These are phyloP conservation scores for Ophiostoma ips DNA, from an alignment of 2,329 filamentous ascomycete species.

Conservation along the genomic window DNA sequence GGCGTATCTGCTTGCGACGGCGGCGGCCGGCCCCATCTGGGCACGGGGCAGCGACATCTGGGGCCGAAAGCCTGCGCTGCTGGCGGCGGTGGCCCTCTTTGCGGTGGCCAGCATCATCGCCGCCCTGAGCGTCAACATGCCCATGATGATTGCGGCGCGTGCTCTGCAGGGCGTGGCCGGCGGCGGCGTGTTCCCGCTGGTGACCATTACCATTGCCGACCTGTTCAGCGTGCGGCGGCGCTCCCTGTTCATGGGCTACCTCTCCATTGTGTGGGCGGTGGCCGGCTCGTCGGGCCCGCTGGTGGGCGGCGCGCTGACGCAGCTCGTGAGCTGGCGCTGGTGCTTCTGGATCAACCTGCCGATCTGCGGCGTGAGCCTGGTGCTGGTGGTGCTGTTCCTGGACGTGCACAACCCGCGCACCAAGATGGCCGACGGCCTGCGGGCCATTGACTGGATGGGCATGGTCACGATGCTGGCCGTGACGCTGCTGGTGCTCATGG, in stretches of 20 bases:
- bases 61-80: slow-evolving; percentile 22
- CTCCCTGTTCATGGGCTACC: slow-evolving; percentile 26
- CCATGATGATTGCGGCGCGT: slow-evolving; percentile 16
- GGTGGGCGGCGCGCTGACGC: slow-evolving; percentile 15
- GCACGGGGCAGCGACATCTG: slow-evolving; percentile 24
- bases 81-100: slow-evolving; percentile 22
- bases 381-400: slow-evolving; percentile 14
- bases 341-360: slow-evolving; percentile 16
- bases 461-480: slow-evolving; percentile 44
- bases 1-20: slow-evolving; percentile 11
- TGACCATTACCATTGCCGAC: slow-evolving; percentile 19
- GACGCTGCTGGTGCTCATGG: slow-evolving; percentile 51
- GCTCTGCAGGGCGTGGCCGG: slow-evolving; percentile 17
- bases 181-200: slow-evolving; percentile 17
- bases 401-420: slow-evolving; percentile 30
- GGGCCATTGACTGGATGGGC: slow-evolving; percentile 46
- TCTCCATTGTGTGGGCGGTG: slow-evolving; percentile 28
- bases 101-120: slow-evolving; percentile 24
- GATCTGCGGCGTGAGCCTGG: slow-evolving; percentile 15
- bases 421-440: slow-evolving; percentile 42
- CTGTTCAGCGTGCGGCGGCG: slow-evolving; percentile 26
- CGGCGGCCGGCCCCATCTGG: slow-evolving; percentile 20
- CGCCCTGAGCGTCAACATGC: slow-evolving; percentile 13
- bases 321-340: slow-evolving; percentile 29
- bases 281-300: slow-evolving; percentile 18